Base-by-base conservation (phyloP, 129 eudicot species). In the Artemisia argyi region DNA sequence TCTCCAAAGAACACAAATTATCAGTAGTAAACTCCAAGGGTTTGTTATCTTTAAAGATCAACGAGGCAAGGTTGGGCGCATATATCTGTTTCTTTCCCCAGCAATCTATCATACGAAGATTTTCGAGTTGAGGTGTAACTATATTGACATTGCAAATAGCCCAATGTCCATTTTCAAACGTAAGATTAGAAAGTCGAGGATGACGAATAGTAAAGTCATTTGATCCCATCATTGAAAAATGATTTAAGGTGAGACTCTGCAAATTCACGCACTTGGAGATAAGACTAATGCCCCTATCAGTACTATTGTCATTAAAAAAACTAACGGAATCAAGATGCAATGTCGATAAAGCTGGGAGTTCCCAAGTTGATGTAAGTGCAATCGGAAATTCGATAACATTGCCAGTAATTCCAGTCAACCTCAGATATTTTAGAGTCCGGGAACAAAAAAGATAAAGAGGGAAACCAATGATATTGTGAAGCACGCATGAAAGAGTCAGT, bases 201-300 rank as follows among this genome's bases (percentile, higher is more conserved):
- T 72, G 76, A 59, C 48, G 7, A 3, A 72, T 47, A 14, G 4
- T 3, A 3, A 71, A 20, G 57, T 13, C 39, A 12, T 19, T 15
- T 24, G 58, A 19, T 22, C 4, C 24, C 2, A 0, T 7, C 26
- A 44, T 13, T 22, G 3, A n/a, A 15, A 30, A 75, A 4, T 19
- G 7, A 11, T 1, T 55, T 13, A 75, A 28, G 26, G 58, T 46
- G 79, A 76, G 80, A 76, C 50, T 58, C 52, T 35, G 67, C 71
- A 76, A 76, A 57, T 55, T 67, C 32, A 51, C 11, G n/a, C 68
- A 67, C 68, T 57, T 76, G 68, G 80, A 67, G 26, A 76, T 46
- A 61, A 76, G 44, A 39, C 51, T 11, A n/a, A 19, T 54, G 2
- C 18, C 20, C 20, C 1, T 19, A 54, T 7, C 51, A 62, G 16